Evolutionary conservation across 1,284 basidiomycete species (phyloP), one percentile per base, ranked within the genome.

Genomic region (Sutorius eximius): DNA sequence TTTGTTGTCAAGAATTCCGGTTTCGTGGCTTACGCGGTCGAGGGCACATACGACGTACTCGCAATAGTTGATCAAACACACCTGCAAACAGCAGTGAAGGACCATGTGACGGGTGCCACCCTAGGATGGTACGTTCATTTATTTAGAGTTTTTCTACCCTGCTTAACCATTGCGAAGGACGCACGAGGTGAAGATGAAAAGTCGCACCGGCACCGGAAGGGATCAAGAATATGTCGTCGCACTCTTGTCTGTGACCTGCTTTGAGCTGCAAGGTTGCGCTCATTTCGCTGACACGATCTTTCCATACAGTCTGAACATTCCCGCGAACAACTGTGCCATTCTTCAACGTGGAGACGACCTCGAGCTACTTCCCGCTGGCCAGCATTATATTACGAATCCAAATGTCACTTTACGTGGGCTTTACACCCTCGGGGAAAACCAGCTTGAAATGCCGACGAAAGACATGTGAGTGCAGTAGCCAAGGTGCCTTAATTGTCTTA

Each of bases 41-140:
- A 87, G 67, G 89, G 89, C 47, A 82, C 83, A 27, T 91, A 89
- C 66, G 76, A 85, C 53, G 87, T 91, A 15, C 79, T 91, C 37
- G 83, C 84, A 5, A 85, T 91, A 55, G 84, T 91, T 33, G 89
- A 91, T 64, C 88, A 90, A 67, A 91, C 89, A 3, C 89, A 91
- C 71, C 69, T 91, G 47, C 78, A 81, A 10, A 79, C 72, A 15
- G 58, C 73, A 12, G 74, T 91, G 32, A 80, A 79, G 49, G 89
- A 91, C 61, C 73, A 75, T 30, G 74, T 87, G 41, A 89, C 87
- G 7, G 76, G 77, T 16, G 76, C 78, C 29, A 73, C 71, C 6
- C 76, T 90, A 16, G 87, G 87, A 29, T 87, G 75, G 75, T 77
- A 33, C 52, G 73, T 63, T 16, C 10, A 24, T 27, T 24, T 34